Evolutionary conservation across 78 protist genomes (phyloP), one percentile per base, ranked within the genome.

Genomic region (Speleostelium caveatum): DNA sequence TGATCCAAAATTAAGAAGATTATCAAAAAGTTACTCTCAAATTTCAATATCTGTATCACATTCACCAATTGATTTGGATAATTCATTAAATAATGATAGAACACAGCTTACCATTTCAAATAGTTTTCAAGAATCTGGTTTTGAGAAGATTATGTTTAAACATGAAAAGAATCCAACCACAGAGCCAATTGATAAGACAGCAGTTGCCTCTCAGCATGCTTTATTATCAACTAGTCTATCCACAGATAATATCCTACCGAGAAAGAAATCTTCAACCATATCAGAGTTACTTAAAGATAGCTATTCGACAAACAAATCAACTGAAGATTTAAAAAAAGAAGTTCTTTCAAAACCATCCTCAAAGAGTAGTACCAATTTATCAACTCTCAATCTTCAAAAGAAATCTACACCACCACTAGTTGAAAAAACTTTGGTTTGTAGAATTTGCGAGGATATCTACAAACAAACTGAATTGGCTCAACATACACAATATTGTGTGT

Each of bases 381-480:
- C 80, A 73, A 21, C 33, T 12, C 21, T 75, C n/a, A 16, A 4
- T 42, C 86, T 17, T 14, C 59, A 63, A 42, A 62, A 63, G n/a
- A 36, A 53, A 60, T 30, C 35, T 28, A 36, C 45, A 32, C 5
- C 26, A 65, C 4, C 76, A 36, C 42, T 65, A 33, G 28, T n/a
- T n/a, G 67, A 66, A 26, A 67, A 38, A 59, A 3, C 75, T 21
- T 35, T 86, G 28, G 83, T 86, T 38, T 86, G 93, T 58, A 39
- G 93, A 32, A 86, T 86, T 55, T 86, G 93, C 32, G 93, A 86
- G 22, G 93, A 86, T 24, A 30, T 53, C 0, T 73, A 41, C 32
- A 55, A 69, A 10, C 63, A 55, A 49, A 17, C 30, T 26, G 86
- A 86, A 73, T 42, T 86, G 6, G 56, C 66, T 14, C 51, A 30